phyloP scores from a whole-genome alignment of 2,329 filamentous ascomycete genomes.

The Aureobasidium namibiae region DNA sequence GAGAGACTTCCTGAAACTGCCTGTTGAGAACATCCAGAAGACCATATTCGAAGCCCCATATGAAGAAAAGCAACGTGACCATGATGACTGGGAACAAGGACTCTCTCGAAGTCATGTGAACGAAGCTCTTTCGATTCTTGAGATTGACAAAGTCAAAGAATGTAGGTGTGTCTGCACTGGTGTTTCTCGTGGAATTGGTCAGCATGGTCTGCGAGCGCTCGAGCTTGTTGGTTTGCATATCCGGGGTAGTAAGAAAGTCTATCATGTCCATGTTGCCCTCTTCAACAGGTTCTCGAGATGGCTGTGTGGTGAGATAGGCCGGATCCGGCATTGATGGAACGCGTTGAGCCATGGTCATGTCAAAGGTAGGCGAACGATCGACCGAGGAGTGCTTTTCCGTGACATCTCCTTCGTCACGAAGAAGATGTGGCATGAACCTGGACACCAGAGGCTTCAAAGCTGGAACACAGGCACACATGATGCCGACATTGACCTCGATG shows the following conservation, averaged over 20 bases:
- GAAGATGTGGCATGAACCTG: slow-evolving; percentile 48
- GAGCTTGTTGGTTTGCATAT: slow-evolving; percentile 25
- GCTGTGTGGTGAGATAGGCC: not conserved
- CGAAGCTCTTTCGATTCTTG: slow-evolving; percentile 60
- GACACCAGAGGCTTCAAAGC: slow-evolving; percentile 80
- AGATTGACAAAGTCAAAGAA: slow-evolving; percentile 76
- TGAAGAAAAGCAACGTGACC: slow-evolving; percentile 73
- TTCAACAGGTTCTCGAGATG: slow-evolving; percentile 4
- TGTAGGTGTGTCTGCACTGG: slow-evolving; percentile 31
- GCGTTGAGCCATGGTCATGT: slow-evolving; percentile 20
- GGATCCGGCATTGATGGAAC: slow-evolving; percentile 19
- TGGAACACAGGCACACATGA: slow-evolving; percentile 87
- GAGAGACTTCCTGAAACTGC: slow-evolving; percentile 54
- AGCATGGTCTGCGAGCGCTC: slow-evolving; percentile 25
- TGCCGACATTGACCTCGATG: slow-evolving; percentile 83
- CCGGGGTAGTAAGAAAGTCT: slow-evolving; percentile 47
- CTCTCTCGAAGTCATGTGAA: slow-evolving; percentile 54
- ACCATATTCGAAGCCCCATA: slow-evolving; percentile 89
- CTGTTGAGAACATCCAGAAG: slow-evolving; percentile 74
- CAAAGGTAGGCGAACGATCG: slow-evolving; percentile 1
- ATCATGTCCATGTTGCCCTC: slow-evolving; percentile 35
- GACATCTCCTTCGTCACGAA: slow-evolving; percentile 39
- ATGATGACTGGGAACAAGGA: slow-evolving; percentile 64
- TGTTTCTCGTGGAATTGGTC: slow-evolving; percentile 32
- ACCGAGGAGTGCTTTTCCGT: slow-evolving; percentile 24